Evolutionary conservation across 495 filamentous ascomycete species (phyloP), one percentile per base, ranked within the genome.

Genomic region (Letharia lupina): DNA sequence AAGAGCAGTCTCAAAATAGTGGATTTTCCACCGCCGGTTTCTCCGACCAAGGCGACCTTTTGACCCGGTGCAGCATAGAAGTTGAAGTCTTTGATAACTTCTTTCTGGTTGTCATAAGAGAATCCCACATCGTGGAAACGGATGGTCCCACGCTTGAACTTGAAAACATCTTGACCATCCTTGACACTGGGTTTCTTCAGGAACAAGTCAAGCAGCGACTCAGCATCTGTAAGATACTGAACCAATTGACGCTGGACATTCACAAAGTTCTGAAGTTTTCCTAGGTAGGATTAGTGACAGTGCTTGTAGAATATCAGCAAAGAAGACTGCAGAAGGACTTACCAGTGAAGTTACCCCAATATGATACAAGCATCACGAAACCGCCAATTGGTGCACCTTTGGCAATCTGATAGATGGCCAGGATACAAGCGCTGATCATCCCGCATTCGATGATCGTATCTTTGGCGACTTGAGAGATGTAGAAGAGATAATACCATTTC

Each of bases 131-230:
- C 72, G 13, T 75, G 74, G 63, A 84, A 82, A 62, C 81, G 77
- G 31, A 85, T 74, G 16, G 75, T 69, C 39, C 82, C 82, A n/a
- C 76, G 75, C 35, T 74, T 77, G 33, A 91, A 76, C 42, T 77
- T 76, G 64, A 93, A 75, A 6, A 78, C 76, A 23, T 75, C 77
- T 7, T 89, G 85, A 47, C 77, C 79, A 70, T 87, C 85, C 35
- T 76, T 66, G 52, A 92, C 80, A 10, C 80, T 83, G 42, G 89
- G 83, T 62, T 87, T 82, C 50, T 80, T 89, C 67, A 84, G 79
- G 74, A 91, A 84, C 42, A 93, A 80, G 64, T 88, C 83, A 18
- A 93, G 78, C 33, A 93, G 80, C 11, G 85, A 80, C 71, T 92
- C 89, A 2, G 87, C 86, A 69, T 90, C 86, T 44, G 90, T 82